Base-by-base conservation (phyloP, 768 basidiomycete genomes). In the Punctularia strigosozonata region DNA sequence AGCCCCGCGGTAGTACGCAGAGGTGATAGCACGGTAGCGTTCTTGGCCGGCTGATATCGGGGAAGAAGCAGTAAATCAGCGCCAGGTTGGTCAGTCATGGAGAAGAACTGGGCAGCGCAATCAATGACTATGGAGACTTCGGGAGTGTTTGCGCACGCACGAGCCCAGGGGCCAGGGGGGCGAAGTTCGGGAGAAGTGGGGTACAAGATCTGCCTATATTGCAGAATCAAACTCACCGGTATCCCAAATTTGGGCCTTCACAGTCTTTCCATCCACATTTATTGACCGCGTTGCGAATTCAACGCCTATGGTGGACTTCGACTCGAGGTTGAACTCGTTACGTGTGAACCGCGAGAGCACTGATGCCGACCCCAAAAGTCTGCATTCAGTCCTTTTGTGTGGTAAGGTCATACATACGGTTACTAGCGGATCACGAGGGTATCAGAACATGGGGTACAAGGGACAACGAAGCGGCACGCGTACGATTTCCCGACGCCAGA, bases 271-370 rank as follows among this genome's bases (percentile, higher is more conserved):
- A 56, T 98, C 94, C n/a, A 98, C 87, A 49, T 73, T 84, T 59
- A 90, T 88, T 14, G 88, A 86, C 54, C 95, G 77, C 30, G 94
- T 97, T 3, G 94, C 95, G 52, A 99, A 99, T 63, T 98, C 94
- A 50, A 99, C 94, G 39, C 95, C 94, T 59, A 99, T 98, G 18
- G 95, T 99, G 44, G 94, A 98, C 69, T 98, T 97, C 31, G 91
- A 90, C 57, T 98, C 95, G 49, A 94, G 73, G 69, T 92, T 95
- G 78, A 99, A 99, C 64, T 98, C 92, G 57, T 97, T 97, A 51
- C 92, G 81, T 49, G 95, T 99, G 77, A 99, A 99, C 56, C 95
- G 90, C 65, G 91, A 94, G 59, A 99, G 91, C 63, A 99, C 95
- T 99, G 58, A 15, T n/a, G 22, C n/a, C 21, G 34, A n/a, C n/a